Base-by-base conservation (phyloP, 2,329 filamentous ascomycete species). In the Thelonectria rubi region DNA sequence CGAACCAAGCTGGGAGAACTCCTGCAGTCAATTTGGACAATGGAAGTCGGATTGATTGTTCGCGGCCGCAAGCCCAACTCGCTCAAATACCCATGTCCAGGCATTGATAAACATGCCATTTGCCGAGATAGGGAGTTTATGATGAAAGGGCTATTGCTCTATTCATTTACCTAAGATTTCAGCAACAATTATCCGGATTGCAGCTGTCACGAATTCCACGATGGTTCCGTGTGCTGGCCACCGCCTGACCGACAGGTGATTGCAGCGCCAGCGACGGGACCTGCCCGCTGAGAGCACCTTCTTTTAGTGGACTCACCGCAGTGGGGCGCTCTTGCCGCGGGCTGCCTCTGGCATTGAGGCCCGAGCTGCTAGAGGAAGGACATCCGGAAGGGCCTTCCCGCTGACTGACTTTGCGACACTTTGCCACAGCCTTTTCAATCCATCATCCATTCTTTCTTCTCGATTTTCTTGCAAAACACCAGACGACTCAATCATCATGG, bases 401-500 rank as follows among this genome's bases (percentile, higher is more conserved):
- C 46, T 56, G 39, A 46, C 52, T 30, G 40, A 24, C 46, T 47
- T 57, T 48, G 37, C 65, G 17, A 62, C 64, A 65, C 56, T 50
- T 59, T 15, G 51, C 59, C 45, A 57, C 64, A 54, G 53, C 62
- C 21, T 43, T 56, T 42, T 46, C 55, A 47, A 58, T 58, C 56
- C 51, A 60, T 61, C 50, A 63, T 66, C 61, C 43, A 21, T 21
- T 45, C 18, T 45, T 10, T 47, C 50, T 58, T 47, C 58, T 56
- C 45, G 46, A 54, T 55, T 52, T 50, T 53, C 39, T 39, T 53
- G 54, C 45, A 17, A 34, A 66, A 50, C 14, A 65, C 61, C 48
- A 67, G 52, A 64, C 8, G 34, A 55, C 39, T 51, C 62, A 58
- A 48, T 55, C 62, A 73, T 50, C 51, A 80, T 80, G 78, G 78